Evolutionary conservation across 2,329 filamentous ascomycete species (phyloP), one percentile per base, ranked within the genome.

Genomic region (Cytospora mali): DNA sequence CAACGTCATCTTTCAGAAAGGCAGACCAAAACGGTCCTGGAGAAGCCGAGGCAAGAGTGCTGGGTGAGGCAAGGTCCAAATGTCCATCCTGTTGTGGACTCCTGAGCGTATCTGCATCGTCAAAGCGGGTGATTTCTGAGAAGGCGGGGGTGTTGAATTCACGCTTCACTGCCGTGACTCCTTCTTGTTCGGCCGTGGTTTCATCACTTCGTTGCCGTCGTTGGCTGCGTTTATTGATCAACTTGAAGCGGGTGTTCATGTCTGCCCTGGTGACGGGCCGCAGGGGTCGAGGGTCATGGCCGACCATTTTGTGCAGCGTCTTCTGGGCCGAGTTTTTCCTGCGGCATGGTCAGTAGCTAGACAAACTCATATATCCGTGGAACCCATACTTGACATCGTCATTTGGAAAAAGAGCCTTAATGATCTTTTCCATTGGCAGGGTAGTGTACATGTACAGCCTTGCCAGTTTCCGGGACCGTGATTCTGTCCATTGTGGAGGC

Each of bases 291-390:
- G 84, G 82, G 42, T 87, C 82, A 65, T 86, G 84, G 66, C 85
- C 84, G 33, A 87, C 77, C 65, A 85, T 79, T 9, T 76, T 75
- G 59, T 82, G 81, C 66, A 86, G 79, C 25, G 81, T 84, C 73
- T 87, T 86, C 69, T 84, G 83, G 35, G 81, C 83, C 29, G 84
- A 85, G 67, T 86, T 84, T 68, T 81, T 81, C 42, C 83, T 84
- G 62, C 16, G 50, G 67, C 59, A 64, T 63, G 55, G 54, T 68
- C 62, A 67, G 68, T 54, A 59, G 50, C 29, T 33, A 51, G 29
- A 52, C 28, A 18, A 16, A 35, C 55, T 18, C 25, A 61, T 55
- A 23, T n/a, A 1, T 51, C 79, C 81, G 65, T 71, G 74, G 70
- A 76, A 29, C 14, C 33, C 64, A 33, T 65, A 65, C 64, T 65